Percentiles rank a stretch among this genome's conserved stretches.
Evolutionary conservation across 2,329 filamentous ascomycete species (phyloP).

Genomic region (Rachicladosporium sp.): DNA sequence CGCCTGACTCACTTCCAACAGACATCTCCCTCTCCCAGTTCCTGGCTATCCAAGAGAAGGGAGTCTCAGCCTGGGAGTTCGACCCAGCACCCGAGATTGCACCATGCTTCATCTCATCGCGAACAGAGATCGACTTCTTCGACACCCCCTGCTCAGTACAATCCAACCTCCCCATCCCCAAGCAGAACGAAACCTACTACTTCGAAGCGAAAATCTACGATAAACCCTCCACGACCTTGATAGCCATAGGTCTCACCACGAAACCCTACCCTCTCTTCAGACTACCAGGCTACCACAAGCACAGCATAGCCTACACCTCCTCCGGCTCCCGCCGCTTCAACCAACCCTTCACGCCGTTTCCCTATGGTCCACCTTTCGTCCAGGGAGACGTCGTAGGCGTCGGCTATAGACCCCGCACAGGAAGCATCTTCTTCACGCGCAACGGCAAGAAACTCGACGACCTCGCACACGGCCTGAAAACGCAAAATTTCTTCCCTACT

Average conservation of each 20-base stretch:
- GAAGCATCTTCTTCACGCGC: constrained; percentile 93
- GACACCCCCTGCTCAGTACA: constrained; percentile 96
- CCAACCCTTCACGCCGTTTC: constrained; percentile 71
- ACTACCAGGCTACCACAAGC: constrained; percentile 85
- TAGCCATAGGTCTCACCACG: constrained; percentile 88
- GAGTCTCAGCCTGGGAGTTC: constrained; percentile 99
- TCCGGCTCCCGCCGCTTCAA: constrained; percentile 79
- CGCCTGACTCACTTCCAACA: constrained; percentile 86
- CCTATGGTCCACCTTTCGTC: constrained; percentile 72
- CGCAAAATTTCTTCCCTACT: constrained; percentile 94
- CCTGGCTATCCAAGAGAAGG: constrained; percentile 96
- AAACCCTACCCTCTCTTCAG: constrained; percentile 95
- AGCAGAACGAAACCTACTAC: constrained; percentile 98
- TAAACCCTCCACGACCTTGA: constrained; percentile 75
- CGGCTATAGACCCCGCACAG: constrained; percentile 86
- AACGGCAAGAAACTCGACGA: constrained; percentile 97
- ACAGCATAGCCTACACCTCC: constrained; percentile 83
- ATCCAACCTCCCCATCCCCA: constrained; percentile 90
- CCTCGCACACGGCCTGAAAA: constrained; percentile 80
- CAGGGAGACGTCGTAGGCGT: constrained; percentile 95
- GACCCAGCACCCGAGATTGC: constrained; percentile 98
- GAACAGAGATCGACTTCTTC: constrained; percentile 98
- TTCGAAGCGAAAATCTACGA: constrained; percentile 99
- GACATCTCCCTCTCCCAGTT: constrained; percentile 97
- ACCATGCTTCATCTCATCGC: constrained; percentile 93